Evolutionary conservation across 1,284 basidiomycete genomes (phyloP).

Genomic region (Austropuccinia psidii): DNA sequence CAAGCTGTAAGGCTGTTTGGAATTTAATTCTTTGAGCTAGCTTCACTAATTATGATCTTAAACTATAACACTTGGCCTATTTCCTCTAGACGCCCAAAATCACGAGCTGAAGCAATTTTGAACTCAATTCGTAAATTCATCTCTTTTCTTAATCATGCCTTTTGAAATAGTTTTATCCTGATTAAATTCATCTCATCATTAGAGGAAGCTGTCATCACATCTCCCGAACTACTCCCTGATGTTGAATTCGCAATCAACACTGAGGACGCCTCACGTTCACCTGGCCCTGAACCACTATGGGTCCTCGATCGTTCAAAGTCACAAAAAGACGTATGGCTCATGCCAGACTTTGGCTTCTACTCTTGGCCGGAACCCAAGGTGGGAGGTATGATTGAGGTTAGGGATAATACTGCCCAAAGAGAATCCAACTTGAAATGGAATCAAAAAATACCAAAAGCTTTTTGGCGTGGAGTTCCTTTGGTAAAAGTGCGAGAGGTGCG

Average conservation of each 20-base stretch:
- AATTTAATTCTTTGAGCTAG: not conserved
- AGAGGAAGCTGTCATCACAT: constrained; percentile 40
- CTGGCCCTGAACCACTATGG: constrained; percentile 38
- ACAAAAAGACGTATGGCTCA: constrained; percentile 45
- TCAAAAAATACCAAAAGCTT: constrained; percentile 28
- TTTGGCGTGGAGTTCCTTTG: constrained; percentile 27
- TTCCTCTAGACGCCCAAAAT: not conserved
- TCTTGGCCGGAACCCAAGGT: constrained; percentile 43
- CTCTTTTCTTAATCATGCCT: not conserved
- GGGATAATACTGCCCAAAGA: constrained; percentile 18
- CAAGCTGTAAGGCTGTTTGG: not conserved
- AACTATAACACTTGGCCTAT: not conserved
- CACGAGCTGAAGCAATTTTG: constrained; percentile 23
- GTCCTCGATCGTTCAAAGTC: constrained; percentile 42
- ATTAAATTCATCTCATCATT: constrained; percentile 42
- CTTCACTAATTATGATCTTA: not conserved
- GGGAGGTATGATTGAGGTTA: constrained; percentile 32
- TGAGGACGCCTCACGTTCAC: constrained; percentile 38
- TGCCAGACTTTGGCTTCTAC: constrained; percentile 46
- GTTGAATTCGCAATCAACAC: constrained; percentile 45
- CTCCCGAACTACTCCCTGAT: constrained; percentile 44
- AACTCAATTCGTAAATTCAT: constrained; percentile 27
- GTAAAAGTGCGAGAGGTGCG: constrained; percentile 25
- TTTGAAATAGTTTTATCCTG: constrained; percentile 39
- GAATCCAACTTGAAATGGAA: constrained; percentile 7